These are phyloP conservation scores for Toxicodendron radicans DNA, from an alignment of 345 rosid species.

Conservation along the genomic window DNA sequence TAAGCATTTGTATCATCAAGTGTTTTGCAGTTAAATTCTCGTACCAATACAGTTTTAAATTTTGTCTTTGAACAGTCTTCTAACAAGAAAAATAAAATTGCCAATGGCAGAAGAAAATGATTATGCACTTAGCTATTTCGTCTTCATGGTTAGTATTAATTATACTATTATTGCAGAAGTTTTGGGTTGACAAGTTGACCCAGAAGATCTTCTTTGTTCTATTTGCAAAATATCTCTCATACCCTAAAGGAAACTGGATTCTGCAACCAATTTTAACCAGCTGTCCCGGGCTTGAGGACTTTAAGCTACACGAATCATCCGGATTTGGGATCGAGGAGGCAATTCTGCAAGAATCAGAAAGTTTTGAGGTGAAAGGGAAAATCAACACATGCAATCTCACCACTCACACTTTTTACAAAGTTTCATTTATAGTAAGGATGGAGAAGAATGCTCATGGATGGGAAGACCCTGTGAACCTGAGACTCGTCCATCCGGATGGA, in stretches of 20 bases:
- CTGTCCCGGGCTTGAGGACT: not conserved
- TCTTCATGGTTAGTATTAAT: not conserved
- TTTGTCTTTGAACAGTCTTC: too few relatives aligned
- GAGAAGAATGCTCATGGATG: not conserved
- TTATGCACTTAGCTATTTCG: too few relatives aligned
- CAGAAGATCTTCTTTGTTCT: not conserved
- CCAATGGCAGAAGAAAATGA: too few relatives aligned
- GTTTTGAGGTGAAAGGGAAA: too few relatives aligned
- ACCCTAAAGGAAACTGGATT: not conserved
- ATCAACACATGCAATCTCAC: too few relatives aligned
- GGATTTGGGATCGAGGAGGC: too few relatives aligned
- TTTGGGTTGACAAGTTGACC: not conserved
- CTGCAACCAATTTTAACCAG: too few relatives aligned
- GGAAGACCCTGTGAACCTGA: not conserved
- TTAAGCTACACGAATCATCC: not conserved
- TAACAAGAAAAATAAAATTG: too few relatives aligned
- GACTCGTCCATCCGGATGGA: not conserved
- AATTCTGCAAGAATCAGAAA: not conserved
- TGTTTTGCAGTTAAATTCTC: too few relatives aligned
- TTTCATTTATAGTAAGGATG: not conserved
- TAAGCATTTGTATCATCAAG: too few relatives aligned
- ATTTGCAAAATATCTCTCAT: not conserved
- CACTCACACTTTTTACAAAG: not conserved
- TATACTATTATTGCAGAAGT: not conserved
- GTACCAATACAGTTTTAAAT: too few relatives aligned